Evolutionary conservation across 1,284 basidiomycete genomes (phyloP).

Genomic region (Heterobasidion parviporum): DNA sequence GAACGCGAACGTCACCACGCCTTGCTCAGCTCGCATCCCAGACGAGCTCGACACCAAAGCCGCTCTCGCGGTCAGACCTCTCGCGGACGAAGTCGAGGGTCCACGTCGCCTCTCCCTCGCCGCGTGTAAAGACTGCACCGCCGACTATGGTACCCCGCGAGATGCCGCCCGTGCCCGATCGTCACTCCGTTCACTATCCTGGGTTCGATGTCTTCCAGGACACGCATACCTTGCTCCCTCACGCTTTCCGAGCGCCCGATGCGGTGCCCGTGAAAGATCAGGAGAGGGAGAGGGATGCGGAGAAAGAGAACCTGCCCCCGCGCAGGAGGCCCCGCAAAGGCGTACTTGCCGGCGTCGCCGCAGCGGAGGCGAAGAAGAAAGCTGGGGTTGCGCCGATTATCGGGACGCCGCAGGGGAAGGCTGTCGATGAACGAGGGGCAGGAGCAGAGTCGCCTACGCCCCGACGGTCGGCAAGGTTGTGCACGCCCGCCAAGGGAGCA

Average conservation of each 20-base stretch:
- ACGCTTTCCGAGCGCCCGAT: background rate
- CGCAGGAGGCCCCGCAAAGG: background rate
- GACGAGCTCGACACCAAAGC: background rate
- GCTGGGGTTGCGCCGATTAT: background rate
- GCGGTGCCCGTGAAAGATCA: background rate
- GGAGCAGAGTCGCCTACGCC: background rate
- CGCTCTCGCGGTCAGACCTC: background rate
- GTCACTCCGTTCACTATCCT: constrained; percentile 62
- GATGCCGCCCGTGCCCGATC: constrained; percentile 37
- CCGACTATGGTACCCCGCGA: constrained; percentile 27
- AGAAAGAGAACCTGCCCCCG: background rate
- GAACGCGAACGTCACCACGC: background rate
- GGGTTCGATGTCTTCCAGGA: constrained; percentile 62
- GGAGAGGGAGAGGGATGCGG: background rate
- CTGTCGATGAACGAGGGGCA: background rate
- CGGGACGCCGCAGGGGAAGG: background rate
- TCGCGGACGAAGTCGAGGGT: background rate
- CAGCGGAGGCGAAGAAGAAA: background rate
- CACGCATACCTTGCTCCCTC: constrained; percentile 22
- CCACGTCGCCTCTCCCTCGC: background rate
- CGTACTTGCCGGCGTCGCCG: background rate
- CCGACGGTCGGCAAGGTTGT: background rate
- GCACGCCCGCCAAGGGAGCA: background rate
- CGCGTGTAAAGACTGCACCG: background rate
- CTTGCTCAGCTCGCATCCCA: background rate